Conservation (phyloP, 495 filamentous ascomycete species). For the Aspergillus carlsbadensis region DNA sequence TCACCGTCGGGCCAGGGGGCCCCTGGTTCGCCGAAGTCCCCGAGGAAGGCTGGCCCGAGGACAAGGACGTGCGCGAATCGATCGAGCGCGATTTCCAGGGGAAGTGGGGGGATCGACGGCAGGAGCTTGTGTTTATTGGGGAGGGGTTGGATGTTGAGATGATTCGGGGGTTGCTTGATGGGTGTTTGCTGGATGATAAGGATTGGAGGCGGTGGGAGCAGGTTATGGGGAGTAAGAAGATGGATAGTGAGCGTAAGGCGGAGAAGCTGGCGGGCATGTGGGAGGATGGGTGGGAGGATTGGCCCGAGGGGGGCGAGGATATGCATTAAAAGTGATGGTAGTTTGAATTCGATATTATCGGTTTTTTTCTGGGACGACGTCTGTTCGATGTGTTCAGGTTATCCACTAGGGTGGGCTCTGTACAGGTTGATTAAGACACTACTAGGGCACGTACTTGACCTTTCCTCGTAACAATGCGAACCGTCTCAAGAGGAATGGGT, state of each 20-base stretch:
- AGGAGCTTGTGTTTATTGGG: slow-evolving; percentile 61
- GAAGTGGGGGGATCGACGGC: slow-evolving; percentile 56
- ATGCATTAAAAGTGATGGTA: neutral
- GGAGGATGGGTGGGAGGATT: slow-evolving; percentile 59
- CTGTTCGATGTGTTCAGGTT: too few relatives aligned
- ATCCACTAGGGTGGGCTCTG: too few relatives aligned
- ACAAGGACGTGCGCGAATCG: slow-evolving; percentile 39
- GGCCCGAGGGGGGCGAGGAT: slow-evolving; percentile 29
- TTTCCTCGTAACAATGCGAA: too few relatives aligned
- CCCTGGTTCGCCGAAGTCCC: slow-evolving; percentile 53
- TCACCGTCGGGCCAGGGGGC: slow-evolving; percentile 52
- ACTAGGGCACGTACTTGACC: too few relatives aligned
- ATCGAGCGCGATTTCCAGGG: slow-evolving; percentile 49
- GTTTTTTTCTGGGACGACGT: too few relatives aligned
- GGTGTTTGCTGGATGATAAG: slow-evolving; percentile 47
- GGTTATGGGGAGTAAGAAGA: slow-evolving; percentile 43
- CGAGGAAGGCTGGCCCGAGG: slow-evolving; percentile 45
- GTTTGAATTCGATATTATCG: too few relatives aligned
- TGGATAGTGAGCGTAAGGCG: slow-evolving; percentile 28
- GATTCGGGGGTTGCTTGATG: slow-evolving; percentile 45
- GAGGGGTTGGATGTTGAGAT: slow-evolving; percentile 46
- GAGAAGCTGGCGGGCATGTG: slow-evolving; percentile 43
- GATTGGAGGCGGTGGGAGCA: slow-evolving; percentile 52
- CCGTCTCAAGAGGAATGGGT: too few relatives aligned
- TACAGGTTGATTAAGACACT: too few relatives aligned